phyloP scores from a whole-genome alignment of 2,329 filamentous ascomycete species.

The Claviceps quebecensis region DNA sequence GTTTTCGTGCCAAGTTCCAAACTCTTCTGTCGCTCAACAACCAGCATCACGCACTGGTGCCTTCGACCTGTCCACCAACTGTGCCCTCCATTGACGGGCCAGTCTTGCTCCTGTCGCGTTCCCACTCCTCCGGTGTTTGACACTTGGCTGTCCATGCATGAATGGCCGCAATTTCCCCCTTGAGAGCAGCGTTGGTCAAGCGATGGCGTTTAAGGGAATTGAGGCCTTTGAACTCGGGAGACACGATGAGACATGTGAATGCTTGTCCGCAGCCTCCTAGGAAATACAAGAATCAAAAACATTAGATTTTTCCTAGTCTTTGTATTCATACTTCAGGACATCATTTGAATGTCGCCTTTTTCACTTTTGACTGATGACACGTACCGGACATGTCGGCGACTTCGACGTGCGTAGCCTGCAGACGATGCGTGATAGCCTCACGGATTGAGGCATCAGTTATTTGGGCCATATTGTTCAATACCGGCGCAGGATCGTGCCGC shows the following conservation, averaged over 20 bases:
- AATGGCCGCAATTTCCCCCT: slow-evolving; percentile 77
- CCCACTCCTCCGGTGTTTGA: slow-evolving; percentile 81
- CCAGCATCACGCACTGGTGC: slow-evolving; percentile 8
- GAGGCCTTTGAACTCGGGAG: slow-evolving; percentile 54
- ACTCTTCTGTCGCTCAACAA: neutral
- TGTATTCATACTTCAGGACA: neutral
- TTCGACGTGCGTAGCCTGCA: slow-evolving; percentile 67
- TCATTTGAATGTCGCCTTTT: neutral
- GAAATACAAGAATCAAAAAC: neutral
- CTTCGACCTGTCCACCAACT: slow-evolving; percentile 27
- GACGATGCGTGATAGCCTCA: slow-evolving; percentile 51
- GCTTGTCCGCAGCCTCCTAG: slow-evolving; percentile 47
- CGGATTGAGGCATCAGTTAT: slow-evolving; percentile 64
- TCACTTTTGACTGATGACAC: slow-evolving; percentile 10
- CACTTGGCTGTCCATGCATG: slow-evolving; percentile 95
- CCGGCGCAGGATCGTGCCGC: neutral
- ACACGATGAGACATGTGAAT: slow-evolving; percentile 46
- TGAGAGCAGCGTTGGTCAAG: slow-evolving; percentile 69
- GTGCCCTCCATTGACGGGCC: slow-evolving; percentile 30
- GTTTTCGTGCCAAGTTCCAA: neutral
- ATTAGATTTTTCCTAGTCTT: neutral
- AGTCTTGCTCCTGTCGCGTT: slow-evolving; percentile 39
- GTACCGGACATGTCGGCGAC: slow-evolving; percentile 87
- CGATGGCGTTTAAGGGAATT: slow-evolving; percentile 73
- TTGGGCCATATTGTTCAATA: slow-evolving; percentile 3